These are phyloP conservation scores for Perilla frutescens DNA, from an alignment of 257 asterid genomes.

Conservation along the genomic window DNA sequence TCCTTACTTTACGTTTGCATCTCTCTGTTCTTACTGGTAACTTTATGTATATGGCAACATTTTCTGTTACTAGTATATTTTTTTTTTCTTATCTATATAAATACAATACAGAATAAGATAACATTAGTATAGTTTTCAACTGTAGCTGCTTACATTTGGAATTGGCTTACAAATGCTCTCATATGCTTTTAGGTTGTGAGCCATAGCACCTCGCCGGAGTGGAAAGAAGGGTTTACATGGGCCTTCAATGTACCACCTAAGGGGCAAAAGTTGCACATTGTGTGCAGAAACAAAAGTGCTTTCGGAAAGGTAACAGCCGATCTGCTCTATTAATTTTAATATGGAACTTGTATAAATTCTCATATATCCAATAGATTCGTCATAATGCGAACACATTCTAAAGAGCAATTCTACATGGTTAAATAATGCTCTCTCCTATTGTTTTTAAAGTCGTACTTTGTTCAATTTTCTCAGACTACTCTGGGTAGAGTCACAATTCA, in stretches of 20 bases:
- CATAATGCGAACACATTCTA: not conserved
- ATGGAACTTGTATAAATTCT: conserved; percentile 20
- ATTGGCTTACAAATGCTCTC: conserved; percentile 14
- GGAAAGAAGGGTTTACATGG: conserved; percentile 89
- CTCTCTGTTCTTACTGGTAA: conserved; percentile 8
- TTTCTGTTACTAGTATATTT: not conserved
- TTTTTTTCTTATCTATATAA: not conserved
- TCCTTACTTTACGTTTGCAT: conserved; percentile 5
- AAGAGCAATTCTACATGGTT: not conserved
- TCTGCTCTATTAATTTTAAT: conserved; percentile 25
- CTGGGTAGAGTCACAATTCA: conserved; percentile 77
- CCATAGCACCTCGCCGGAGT: conserved; percentile 73
- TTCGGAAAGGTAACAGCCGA: conserved; percentile 75
- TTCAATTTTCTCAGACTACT: conserved; percentile 56
- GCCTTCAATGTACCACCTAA: conserved; percentile 93
- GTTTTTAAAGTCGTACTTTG: conserved; percentile 26
- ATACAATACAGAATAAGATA: not conserved
- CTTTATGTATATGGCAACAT: not conserved
- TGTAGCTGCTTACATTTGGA: conserved; percentile 5
- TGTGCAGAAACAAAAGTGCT: conserved; percentile 73
- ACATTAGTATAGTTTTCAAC: not conserved
- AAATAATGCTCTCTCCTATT: not conserved
- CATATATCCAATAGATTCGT: not conserved
- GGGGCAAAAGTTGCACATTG: conserved; percentile 81
- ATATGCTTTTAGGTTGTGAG: conserved; percentile 58